Base-by-base conservation (phyloP, 257 asterid species). In the Leonotis leonurus region DNA sequence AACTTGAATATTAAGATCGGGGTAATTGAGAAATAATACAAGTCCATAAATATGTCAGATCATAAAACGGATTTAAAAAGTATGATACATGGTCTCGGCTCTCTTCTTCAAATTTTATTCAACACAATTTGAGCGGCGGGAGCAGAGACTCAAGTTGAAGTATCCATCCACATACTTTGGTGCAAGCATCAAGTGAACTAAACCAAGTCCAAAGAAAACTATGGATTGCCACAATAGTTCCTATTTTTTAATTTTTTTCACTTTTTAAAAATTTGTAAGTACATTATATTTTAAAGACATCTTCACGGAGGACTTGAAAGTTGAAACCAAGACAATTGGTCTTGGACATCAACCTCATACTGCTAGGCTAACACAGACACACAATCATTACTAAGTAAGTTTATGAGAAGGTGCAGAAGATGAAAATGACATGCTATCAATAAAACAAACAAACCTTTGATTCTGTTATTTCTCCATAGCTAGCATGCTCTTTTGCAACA, bases 401-500 rank as follows among this genome's bases (percentile, higher is more conserved):
- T 40, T 49, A 40, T 40, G 29, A 53, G 12, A 1, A 17, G 11
- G 16, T 54, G 16, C 30, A 60, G 12, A 65, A 8, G 63, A 66
- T 53, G 30, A 65, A 56, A 55, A 39, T 48, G 27, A 48, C 41
- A 20, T 32, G 46, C 57, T 8, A 20, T 35, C 16, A 10, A 8
- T 16, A 50, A 4, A 25, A 11, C 11, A 24, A 48, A 33, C 63
- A n/a, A 67, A 90, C 99, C 96, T 87, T 90, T 17, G 97, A 89
- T 78, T 93, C 99, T 0, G 95, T 87, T 60, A 93, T 85, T 74
- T 89, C 97, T 54, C 99, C 99, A 64, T 80, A 93, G 81, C 96
- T 87, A 63, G 99, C 90, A 61, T 89, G 97, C 83, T 93, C 99
- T 78, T 93, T 93, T 36, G 99, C 97, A 71, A 80, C 97, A 60